phyloP scores from a whole-genome alignment of 345 rosid genomes.

The Kernera saxatilis region DNA sequence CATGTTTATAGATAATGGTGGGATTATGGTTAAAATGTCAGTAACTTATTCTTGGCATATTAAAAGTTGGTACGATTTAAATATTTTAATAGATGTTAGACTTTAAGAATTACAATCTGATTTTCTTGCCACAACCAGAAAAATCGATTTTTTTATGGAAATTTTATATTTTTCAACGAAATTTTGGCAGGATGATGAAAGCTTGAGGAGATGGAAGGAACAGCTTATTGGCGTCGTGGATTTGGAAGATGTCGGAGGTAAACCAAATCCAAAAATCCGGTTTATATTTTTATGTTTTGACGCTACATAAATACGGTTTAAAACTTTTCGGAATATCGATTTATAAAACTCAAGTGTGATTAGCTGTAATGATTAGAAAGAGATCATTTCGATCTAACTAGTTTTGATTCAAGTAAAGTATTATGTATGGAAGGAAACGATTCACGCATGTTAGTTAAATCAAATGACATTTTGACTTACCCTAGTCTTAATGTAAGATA shows the following conservation, averaged over 20 bases:
- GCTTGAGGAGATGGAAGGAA: constrained; percentile 95
- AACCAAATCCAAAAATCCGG: not conserved
- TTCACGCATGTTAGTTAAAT: not conserved
- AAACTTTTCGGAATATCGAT: not conserved
- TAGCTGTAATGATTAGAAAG: not conserved
- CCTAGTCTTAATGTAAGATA: not conserved
- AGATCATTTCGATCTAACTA: not conserved
- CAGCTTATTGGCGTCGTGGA: constrained; percentile 84
- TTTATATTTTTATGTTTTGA: not conserved
- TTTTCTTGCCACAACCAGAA: not conserved
- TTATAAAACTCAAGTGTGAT: not conserved
- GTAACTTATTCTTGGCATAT: not conserved
- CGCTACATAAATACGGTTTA: not conserved
- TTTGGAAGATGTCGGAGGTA: constrained; percentile 68
- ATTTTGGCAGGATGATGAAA: constrained; percentile 68
- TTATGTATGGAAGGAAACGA: not conserved
- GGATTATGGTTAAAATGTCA: not conserved
- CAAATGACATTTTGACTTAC: not conserved
- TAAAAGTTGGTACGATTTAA: not conserved
- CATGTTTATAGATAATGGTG: not conserved
- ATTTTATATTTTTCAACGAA: not conserved
- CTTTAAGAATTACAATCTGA: not conserved
- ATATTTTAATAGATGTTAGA: not conserved
- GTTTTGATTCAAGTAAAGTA: not conserved
- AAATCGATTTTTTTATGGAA: not conserved